Percentiles rank a stretch among this genome's conserved stretches.
Conservation (phyloP, 176 grass and related monocot species). For the Aegilops umbellulata region DNA sequence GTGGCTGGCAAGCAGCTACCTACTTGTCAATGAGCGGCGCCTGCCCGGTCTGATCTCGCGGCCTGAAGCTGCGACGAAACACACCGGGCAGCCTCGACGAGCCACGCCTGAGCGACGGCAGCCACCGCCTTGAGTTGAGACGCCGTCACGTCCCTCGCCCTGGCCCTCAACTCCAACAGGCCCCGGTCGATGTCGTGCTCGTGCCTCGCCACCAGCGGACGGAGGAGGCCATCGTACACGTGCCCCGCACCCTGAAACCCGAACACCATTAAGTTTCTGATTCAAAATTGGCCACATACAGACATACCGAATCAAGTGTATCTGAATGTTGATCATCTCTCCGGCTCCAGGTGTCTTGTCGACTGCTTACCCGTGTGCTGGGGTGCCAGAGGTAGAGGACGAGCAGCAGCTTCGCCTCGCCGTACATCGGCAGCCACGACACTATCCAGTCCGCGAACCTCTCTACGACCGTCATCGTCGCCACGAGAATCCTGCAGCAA, state of each 20-base stretch:
- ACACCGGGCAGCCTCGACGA: slow-evolving; percentile 30
- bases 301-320: not conserved
- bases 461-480: slow-evolving; percentile 51
- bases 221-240: slow-evolving; percentile 58
- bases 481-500: slow-evolving; percentile 57
- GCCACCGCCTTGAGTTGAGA: slow-evolving; percentile 30
- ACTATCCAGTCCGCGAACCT: slow-evolving; percentile 41
- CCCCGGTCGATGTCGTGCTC: slow-evolving; percentile 63
- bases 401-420: slow-evolving; percentile 62
- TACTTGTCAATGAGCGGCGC: slow-evolving; percentile 16
- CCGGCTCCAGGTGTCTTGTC: not conserved
- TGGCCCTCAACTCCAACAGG: slow-evolving; percentile 48
- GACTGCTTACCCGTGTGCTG: slow-evolving; percentile 39
- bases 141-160: slow-evolving; percentile 36
- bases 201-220: slow-evolving; percentile 47
- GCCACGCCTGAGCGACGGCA: slow-evolving; percentile 27
- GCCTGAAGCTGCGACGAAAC: slow-evolving; percentile 26
- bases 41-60: not conserved
- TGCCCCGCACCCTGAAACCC: slow-evolving; percentile 48
- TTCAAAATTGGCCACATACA: not conserved
- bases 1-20: too few species aligned
- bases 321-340: not conserved
- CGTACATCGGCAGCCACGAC: slow-evolving; percentile 83
- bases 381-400: slow-evolving; percentile 74
- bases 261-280: not conserved